A percentile compares a stretch with the other conserved stretches of the same genome.
Conservation (phyloP, 2,329 filamentous ascomycete species). For the Paraphoma sp. region DNA sequence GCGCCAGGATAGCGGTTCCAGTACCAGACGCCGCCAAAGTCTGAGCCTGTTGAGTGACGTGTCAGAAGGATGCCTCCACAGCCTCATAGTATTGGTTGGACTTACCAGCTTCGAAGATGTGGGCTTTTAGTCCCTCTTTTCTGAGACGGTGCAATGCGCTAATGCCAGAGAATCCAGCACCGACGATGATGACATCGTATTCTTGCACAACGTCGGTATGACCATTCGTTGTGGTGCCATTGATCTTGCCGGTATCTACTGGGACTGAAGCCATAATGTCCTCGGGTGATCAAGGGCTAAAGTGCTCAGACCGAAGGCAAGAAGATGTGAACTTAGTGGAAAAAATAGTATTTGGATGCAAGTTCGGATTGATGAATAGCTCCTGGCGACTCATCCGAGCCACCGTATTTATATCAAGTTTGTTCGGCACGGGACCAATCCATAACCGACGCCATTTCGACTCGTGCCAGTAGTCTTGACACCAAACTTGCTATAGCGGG, state of each 20-base stretch:
- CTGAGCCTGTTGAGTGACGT: constrained; percentile 4
- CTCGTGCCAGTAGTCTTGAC: no score
- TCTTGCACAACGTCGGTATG: neutral
- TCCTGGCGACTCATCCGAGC: no score
- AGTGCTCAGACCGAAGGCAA: no score
- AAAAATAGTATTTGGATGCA: no score
- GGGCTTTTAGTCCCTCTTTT: constrained; percentile 26
- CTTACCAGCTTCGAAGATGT: constrained; percentile 27
- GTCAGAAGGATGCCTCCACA: neutral
- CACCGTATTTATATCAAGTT: no score
- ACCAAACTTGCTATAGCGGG: no score
- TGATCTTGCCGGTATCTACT: neutral
- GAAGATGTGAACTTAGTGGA: no score
- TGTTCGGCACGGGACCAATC: no score
- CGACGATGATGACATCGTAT: constrained; percentile 10
- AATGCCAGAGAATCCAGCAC: constrained; percentile 20
- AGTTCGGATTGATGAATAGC: no score
- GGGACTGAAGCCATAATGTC: neutral
- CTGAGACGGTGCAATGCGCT: constrained; percentile 21
- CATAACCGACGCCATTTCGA: no score
- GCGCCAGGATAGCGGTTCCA: constrained; percentile 40
- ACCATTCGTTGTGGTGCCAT: neutral
- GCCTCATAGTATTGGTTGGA: neutral
- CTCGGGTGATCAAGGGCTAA: neutral
- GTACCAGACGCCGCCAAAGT: constrained; percentile 30